These are phyloP conservation scores for Colletotrichum sp. DNA, from an alignment of 2,329 filamentous ascomycete species.

Conservation along the genomic window DNA sequence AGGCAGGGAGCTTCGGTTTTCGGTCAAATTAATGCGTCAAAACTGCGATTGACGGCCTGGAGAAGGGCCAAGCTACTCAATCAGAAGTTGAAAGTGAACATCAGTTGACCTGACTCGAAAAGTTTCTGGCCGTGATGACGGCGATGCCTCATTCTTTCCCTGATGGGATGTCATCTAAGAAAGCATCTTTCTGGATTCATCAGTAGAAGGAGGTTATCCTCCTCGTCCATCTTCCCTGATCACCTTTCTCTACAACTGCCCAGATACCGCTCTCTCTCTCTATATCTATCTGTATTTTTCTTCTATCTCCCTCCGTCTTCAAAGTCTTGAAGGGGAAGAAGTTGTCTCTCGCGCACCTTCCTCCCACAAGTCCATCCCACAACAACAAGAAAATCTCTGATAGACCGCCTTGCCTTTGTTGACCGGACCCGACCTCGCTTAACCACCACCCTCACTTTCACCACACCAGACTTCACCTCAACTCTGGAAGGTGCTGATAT, in stretches of 20 bases:
- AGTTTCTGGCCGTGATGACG: background rate
- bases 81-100: background rate
- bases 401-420: background rate
- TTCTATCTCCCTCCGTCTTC: background rate
- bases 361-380: background rate
- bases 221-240: background rate
- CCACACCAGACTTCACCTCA: background rate
- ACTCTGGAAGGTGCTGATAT: background rate
- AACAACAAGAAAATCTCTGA: background rate
- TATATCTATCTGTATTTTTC: accelerated
- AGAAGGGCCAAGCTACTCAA: background rate
- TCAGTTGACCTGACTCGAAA: background rate
- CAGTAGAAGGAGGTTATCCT: background rate
- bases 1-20: background rate
- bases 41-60: accelerated
- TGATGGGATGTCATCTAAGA: accelerated
- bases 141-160: background rate
- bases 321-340: background rate
- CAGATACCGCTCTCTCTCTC: background rate
- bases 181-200: background rate
- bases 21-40: background rate
- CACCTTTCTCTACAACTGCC: background rate
- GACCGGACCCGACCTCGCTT: background rate
- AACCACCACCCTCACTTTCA: background rate
- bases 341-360: background rate